A percentile compares a stretch with the other conserved stretches of the same genome.
phyloP scores from a whole-genome alignment of 164 flowering plant species.

The Liriodendron chinense region DNA sequence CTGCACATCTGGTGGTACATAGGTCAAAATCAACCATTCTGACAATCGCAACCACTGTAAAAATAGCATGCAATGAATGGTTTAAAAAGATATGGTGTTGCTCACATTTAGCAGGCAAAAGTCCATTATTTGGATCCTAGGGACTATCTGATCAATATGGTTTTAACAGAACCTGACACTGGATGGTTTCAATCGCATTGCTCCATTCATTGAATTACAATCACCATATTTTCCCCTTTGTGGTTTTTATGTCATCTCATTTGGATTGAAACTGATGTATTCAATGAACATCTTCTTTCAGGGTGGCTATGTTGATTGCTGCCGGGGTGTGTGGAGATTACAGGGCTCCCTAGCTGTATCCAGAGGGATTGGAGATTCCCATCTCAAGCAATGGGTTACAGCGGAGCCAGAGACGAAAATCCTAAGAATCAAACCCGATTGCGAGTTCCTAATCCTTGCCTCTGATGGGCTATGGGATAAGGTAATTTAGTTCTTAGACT shows the following conservation, averaged over 20 bases:
- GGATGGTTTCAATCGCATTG: neutral
- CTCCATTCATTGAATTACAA: neutral
- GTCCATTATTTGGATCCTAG: too few species aligned
- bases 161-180: neutral
- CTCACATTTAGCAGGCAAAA: too few species aligned
- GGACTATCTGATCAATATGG: too few species aligned
- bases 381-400: conserved; percentile 72
- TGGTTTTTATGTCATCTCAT: too few species aligned
- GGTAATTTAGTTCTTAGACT: conserved; percentile 29
- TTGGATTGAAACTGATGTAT: neutral
- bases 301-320: conserved; percentile 86
- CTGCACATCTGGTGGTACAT: too few species aligned
- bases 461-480: conserved; percentile 96
- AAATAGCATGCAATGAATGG: too few species aligned
- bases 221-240: neutral
- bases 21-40: too few species aligned
- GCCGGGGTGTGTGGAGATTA: conserved; percentile 77
- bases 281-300: conserved; percentile 18
- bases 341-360: conserved; percentile 89
- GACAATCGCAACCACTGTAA: too few species aligned
- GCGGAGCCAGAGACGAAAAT: conserved; percentile 69
- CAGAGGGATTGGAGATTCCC: conserved; percentile 72
- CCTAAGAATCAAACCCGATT: conserved; percentile 37
- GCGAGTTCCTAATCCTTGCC: conserved; percentile 77
- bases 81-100: too few species aligned